Evolutionary conservation across 73 alveolate genomes (phyloP).

Genomic region (Paraurostyla sp.): DNA sequence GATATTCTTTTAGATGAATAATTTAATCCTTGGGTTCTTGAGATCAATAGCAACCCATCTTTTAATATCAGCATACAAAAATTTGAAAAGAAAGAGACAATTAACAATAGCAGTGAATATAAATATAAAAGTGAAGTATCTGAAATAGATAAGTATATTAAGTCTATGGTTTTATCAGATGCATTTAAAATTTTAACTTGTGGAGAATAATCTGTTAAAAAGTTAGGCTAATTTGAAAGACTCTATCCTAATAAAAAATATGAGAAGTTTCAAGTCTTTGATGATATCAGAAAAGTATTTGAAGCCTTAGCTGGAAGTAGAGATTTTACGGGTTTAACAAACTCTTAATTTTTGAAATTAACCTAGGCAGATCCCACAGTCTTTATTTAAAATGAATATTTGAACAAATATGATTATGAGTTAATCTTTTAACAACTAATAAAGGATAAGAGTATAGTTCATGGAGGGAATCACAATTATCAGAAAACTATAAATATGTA

Average conservation of each 20-base stretch:
- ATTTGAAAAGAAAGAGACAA: constrained; percentile 47
- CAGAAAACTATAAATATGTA: constrained; percentile 4
- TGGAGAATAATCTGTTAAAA: background rate
- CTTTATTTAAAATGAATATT: background rate
- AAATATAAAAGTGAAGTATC: constrained; percentile 36
- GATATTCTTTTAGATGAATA: constrained; percentile 78
- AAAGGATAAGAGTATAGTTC: constrained; percentile 1
- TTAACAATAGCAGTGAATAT: background rate
- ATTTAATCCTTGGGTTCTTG: constrained; percentile 71
- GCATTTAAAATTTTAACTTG: constrained; percentile 56
- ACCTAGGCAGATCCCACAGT: background rate
- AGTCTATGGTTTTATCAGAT: constrained; percentile 55
- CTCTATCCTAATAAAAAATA: background rate
- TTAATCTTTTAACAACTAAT: background rate
- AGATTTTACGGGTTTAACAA: constrained; percentile 1
- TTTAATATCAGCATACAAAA: constrained; percentile 60
- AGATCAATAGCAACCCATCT: constrained; percentile 67
- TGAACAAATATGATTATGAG: constrained; percentile 32
- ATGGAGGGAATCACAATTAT: constrained; percentile 4
- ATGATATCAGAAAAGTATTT: constrained; percentile 25
- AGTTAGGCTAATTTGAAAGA: background rate
- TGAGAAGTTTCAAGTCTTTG: constrained; percentile 1
- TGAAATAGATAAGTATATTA: constrained; percentile 70
- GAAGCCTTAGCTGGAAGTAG: background rate
- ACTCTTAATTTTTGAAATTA: constrained; percentile 31